A percentile compares a stretch with the other conserved stretches of the same genome.
phyloP scores from a whole-genome alignment of 306 rosid species.

The Cicer judaicum region DNA sequence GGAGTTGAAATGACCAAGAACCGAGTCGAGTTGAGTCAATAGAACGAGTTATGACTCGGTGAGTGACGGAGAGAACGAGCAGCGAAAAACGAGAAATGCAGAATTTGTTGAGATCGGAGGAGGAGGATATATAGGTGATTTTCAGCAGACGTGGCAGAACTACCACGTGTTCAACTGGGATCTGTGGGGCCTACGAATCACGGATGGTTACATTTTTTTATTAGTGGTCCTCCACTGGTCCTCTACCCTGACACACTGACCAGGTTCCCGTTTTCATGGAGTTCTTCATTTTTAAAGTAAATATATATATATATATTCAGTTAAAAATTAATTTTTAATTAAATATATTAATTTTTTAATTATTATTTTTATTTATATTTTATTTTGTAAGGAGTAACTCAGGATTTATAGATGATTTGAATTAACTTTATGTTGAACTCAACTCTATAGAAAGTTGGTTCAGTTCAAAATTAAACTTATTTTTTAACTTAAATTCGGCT shows the following conservation, averaged over 20 bases:
- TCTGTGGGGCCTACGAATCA: constrained; percentile 32
- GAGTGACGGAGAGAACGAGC: constrained; percentile 19
- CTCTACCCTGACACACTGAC: not conserved
- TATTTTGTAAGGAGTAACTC: too few relatives aligned
- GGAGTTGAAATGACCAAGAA: constrained; percentile 1
- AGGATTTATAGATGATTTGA: too few relatives aligned
- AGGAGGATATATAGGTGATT: not conserved
- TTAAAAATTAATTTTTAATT: too few relatives aligned
- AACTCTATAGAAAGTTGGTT: too few relatives aligned
- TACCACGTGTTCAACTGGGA: constrained; percentile 10
- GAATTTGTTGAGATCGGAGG: too few relatives aligned
- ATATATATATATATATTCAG: too few relatives aligned
- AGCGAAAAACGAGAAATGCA: not conserved
- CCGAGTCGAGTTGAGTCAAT: not conserved
- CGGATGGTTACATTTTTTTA: constrained; percentile 1
- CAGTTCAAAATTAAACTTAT: too few relatives aligned
- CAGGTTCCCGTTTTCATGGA: not conserved
- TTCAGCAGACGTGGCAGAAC: not conserved
- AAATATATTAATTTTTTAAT: too few relatives aligned
- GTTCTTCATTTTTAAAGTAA: not conserved
- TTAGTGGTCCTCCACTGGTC: not conserved
- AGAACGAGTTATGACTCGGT: constrained; percentile 23
- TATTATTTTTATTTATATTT: too few relatives aligned
- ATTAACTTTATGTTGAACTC: too few relatives aligned
- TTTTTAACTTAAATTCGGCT: too few relatives aligned